A percentile compares a stretch with the other conserved stretches of the same genome.
These are phyloP conservation scores for Pestalotiopsis sp. DNA, from an alignment of 2,329 filamentous ascomycete species.

Conservation along the genomic window DNA sequence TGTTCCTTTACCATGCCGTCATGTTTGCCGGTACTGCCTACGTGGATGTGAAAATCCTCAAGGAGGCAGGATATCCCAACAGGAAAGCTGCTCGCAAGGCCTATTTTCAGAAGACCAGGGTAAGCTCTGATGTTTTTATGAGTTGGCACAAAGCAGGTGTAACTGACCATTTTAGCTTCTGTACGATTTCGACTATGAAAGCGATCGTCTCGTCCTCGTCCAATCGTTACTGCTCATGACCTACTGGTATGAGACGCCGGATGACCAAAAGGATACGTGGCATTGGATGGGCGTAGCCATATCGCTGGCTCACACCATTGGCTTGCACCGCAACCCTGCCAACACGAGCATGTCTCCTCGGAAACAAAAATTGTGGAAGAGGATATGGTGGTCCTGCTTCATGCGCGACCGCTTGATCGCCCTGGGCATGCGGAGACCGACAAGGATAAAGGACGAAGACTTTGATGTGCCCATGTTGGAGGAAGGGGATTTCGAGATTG, in stretches of 20 bases:
- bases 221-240: slow-evolving; percentile 91
- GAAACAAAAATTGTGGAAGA: slow-evolving; percentile 85
- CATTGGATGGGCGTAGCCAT: slow-evolving; percentile 98
- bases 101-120: slow-evolving; percentile 87
- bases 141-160: background rate
- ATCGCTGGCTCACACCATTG: slow-evolving; percentile 90
- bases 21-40: slow-evolving; percentile 94
- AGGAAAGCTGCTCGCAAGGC: slow-evolving; percentile 83
- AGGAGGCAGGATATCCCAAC: slow-evolving; percentile 74
- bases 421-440: slow-evolving; percentile 89
- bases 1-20: slow-evolving; percentile 89
- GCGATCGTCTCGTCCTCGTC: slow-evolving; percentile 84
- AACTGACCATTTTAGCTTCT: slow-evolving; percentile 59
- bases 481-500: slow-evolving; percentile 82
- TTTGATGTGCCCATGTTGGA: slow-evolving; percentile 92
- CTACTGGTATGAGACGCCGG: slow-evolving; percentile 96
- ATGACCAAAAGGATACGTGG: slow-evolving; percentile 98
- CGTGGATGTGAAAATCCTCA: slow-evolving; percentile 77
- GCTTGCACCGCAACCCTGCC: slow-evolving; percentile 81
- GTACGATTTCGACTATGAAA: slow-evolving; percentile 95
- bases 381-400: slow-evolving; percentile 98
- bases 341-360: slow-evolving; percentile 74
- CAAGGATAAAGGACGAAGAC: slow-evolving; percentile 89
- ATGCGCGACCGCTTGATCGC: slow-evolving; percentile 93
- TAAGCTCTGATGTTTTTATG: slow-evolving; percentile 42